Conservation (phyloP, 495 filamentous ascomycete genomes). For the Amniculicola lignicola region DNA sequence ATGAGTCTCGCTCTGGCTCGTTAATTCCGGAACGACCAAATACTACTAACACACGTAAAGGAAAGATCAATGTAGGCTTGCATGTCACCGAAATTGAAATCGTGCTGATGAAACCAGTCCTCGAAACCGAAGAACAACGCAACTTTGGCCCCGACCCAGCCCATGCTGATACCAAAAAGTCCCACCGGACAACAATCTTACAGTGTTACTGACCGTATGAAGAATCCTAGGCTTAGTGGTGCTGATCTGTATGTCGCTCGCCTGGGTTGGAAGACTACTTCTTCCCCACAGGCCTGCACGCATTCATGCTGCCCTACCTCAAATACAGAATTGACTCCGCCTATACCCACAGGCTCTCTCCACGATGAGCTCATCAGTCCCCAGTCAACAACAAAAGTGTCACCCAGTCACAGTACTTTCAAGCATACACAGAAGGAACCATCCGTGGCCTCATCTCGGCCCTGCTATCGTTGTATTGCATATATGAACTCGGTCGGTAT, state of each 20-base stretch:
- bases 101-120: too few species aligned
- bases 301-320: background rate
- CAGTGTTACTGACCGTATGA: constrained; percentile 43
- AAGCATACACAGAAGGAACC: constrained; percentile 26
- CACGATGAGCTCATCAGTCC: constrained; percentile 46
- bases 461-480: constrained; percentile 52
- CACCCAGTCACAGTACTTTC: background rate
- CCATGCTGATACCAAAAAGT: constrained; percentile 34
- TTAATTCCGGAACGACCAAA: too few species aligned
- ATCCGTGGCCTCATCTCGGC: constrained; percentile 41
- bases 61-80: too few species aligned
- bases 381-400: background rate
- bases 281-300: background rate
- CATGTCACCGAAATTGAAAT: too few species aligned
- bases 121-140: background rate
- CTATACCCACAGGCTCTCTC: constrained; percentile 40
- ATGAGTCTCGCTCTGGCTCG: too few species aligned
- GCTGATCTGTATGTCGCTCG: constrained; percentile 54
- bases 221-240: constrained; percentile 47
- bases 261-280: constrained; percentile 37
- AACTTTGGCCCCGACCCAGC: constrained; percentile 22
- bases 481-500: constrained; percentile 53
- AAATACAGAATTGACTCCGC: background rate
- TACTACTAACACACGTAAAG: too few species aligned
- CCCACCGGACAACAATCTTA: constrained; percentile 19